Evolutionary conservation across 352 stramenopile genomes (phyloP), one percentile per base, ranked within the genome.

Genomic region (Phytophthora pistaciae): DNA sequence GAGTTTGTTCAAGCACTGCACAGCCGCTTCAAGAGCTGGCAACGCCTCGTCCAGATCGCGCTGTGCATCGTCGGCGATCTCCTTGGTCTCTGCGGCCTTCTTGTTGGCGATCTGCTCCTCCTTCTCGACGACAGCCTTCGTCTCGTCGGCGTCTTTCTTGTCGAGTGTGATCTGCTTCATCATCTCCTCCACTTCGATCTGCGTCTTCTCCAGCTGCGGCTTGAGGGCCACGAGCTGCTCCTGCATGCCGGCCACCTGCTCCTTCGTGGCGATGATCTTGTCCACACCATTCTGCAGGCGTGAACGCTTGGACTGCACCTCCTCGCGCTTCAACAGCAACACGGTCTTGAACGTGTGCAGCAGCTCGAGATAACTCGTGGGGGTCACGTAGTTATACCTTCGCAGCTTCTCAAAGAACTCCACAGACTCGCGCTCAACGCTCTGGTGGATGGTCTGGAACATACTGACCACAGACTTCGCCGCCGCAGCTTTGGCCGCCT

Each of bases 101-200:
- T 94, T 92, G 80, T 97, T 93, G 0, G 94, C 93, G 25, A 91
- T 88, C 62, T 97, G 91, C 68, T 98, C 95, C 60, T 98, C 92
- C 27, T 95, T 95, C 56, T 97, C 88, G 0, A 98, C 94, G 7
- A 97, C 85, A 0, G 83, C 88, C 60, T 98, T 97, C 0, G 92
- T 98, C 49, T 98, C 91, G 14, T 96, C 93, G 2, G 95, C 95
- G 42, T 95, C 91, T 61, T 88, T 92, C 70, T 98, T 98, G 70
- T 98, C 95, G 7, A 94, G 79, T 7, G 90, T 96, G 66, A 98
- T 98, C 75, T 98, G 89, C 55, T 98, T 92, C 82, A 98, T 98
- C 90, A 98, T 97, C 14, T 86, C 80, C 60, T 98, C 94, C 1
- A 98, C 94, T 29, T 98, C 95, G 27, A 93, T 93, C 65, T 98